Conservation (phyloP, 1,284 basidiomycete genomes). For the Volvariella volvacea region DNA sequence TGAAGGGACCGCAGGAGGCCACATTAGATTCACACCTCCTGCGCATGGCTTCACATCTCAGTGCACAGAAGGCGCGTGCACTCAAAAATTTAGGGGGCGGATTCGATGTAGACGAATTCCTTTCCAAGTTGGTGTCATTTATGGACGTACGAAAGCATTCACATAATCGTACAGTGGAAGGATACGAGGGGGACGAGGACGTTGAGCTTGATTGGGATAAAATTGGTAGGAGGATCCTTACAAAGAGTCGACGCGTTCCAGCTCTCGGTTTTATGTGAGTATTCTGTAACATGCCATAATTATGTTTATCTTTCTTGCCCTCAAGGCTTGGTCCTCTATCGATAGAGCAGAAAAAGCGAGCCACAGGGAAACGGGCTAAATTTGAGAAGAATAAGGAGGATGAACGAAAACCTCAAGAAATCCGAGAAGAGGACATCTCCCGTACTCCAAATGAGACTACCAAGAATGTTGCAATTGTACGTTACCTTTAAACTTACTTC, state of each 20-base stretch:
- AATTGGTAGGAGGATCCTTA: constrained; percentile 67
- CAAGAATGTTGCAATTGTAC: constrained; percentile 64
- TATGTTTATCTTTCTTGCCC: not conserved
- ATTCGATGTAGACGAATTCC: constrained; percentile 82
- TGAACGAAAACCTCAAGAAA: constrained; percentile 63
- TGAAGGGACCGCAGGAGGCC: constrained; percentile 74
- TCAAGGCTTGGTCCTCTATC: constrained; percentile 74
- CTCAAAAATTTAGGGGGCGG: constrained; percentile 77
- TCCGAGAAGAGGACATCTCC: constrained; percentile 70
- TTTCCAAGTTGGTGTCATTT: constrained; percentile 61
- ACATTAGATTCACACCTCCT: constrained; percentile 75
- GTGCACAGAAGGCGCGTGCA: constrained; percentile 76
- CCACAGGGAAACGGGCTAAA: constrained; percentile 50
- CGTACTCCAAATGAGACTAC: constrained; percentile 78
- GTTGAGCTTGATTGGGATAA: constrained; percentile 62
- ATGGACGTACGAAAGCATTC: constrained; percentile 59
- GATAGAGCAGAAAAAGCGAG: constrained; percentile 70
- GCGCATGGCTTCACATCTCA: constrained; percentile 59
- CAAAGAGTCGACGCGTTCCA: constrained; percentile 68
- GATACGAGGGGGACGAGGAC: constrained; percentile 41
- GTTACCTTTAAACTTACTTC: constrained; percentile 14
- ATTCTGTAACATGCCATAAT: constrained; percentile 7
- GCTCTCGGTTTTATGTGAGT: constrained; percentile 76
- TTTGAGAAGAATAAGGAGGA: constrained; percentile 70
- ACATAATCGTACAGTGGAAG: constrained; percentile 34